Base-by-base conservation (phyloP, 768 basidiomycete species). In the Hysterangium stoloniferum region DNA sequence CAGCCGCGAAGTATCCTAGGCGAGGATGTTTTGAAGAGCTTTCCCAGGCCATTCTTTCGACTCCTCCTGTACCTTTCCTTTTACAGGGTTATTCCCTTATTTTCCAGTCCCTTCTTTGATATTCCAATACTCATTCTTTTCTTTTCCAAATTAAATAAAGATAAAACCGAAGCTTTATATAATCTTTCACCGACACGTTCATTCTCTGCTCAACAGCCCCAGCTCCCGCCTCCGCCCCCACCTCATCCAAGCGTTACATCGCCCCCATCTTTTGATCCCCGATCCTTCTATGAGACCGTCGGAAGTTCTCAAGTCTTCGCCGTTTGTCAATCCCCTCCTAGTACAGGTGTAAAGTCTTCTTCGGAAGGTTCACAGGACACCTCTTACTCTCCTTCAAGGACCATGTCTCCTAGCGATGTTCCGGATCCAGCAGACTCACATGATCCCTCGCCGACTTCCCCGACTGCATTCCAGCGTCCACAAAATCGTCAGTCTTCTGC, bases 291-390 rank as follows among this genome's bases (percentile, higher is more conserved):
- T 51, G 49, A 51, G 27, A 51, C 49, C 24, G 31, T 40, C 28
- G 43, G 49, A 42, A 43, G 43, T 20, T 28, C 29, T 29, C 37
- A 29, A 27, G 15, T 25, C 4, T 27, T 31, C 20, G 17, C 20
- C 40, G 28, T 40, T 19, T 42, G 28, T 19, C 38, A 4, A 27
- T 15, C 40, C 40, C 38, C 49, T 2, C 43, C 49, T 12, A 51
- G 49, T 35, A 29, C 38, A 42, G 49, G 49, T 27, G 37, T n/a
- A 19, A 51, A 42, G 24, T 51, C 49, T 35, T 51, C 38, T 15
- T 1, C 22, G 9, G 49, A 51, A 19, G 25, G 12, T 41, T 31
- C 4, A 27, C 49, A 9, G 4, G 49, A 51, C 49, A 24, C 17
- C 27, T 28, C 25, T 13, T 28, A 22, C 19, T 28, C 44, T 31